Conservation (phyloP, 768 basidiomycete species). For the Termitomyces bulborhizus region DNA sequence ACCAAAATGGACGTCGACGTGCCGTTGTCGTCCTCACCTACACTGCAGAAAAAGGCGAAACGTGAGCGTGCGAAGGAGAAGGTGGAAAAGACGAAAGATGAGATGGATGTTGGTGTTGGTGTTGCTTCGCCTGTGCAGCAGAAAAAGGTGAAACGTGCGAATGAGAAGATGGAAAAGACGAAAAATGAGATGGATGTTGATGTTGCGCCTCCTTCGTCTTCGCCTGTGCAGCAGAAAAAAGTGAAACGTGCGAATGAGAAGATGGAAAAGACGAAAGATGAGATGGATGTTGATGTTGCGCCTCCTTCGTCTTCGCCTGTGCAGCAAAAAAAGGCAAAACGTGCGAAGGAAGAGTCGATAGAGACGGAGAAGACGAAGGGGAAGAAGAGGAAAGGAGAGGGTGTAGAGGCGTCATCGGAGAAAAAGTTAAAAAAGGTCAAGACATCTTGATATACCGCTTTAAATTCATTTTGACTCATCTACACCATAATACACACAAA, state of each 20-base stretch:
- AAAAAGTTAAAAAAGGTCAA: slow-evolving; percentile 49
- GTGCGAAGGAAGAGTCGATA: slow-evolving; percentile 2
- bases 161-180: slow-evolving; percentile 17
- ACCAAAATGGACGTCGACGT: slow-evolving; percentile 20
- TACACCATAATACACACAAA: neutral
- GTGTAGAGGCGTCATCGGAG: slow-evolving; percentile 17
- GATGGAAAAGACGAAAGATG: slow-evolving; percentile 13
- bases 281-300: slow-evolving; percentile 16
- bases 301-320: neutral
- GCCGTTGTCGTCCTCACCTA: neutral
- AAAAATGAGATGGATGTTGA: slow-evolving; percentile 19
- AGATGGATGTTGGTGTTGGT: slow-evolving; percentile 14
- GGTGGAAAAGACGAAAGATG: slow-evolving; percentile 9
- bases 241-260: slow-evolving; percentile 9
- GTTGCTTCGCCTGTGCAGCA: neutral
- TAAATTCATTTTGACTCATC: neutral
- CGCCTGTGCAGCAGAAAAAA: slow-evolving; percentile 3
- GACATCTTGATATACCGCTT: slow-evolving; percentile 10
- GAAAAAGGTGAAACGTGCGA: slow-evolving; percentile 9
- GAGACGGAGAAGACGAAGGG: slow-evolving; percentile 31
- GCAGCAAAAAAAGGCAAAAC: slow-evolving; percentile 7
- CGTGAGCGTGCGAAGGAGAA: slow-evolving; percentile 7
- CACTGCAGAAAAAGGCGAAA: slow-evolving; percentile 7
- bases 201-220: neutral
- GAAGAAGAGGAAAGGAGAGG: slow-evolving; percentile 41